Conservation (phyloP, 305 asterid species). For the Fraxinus paxiana region DNA sequence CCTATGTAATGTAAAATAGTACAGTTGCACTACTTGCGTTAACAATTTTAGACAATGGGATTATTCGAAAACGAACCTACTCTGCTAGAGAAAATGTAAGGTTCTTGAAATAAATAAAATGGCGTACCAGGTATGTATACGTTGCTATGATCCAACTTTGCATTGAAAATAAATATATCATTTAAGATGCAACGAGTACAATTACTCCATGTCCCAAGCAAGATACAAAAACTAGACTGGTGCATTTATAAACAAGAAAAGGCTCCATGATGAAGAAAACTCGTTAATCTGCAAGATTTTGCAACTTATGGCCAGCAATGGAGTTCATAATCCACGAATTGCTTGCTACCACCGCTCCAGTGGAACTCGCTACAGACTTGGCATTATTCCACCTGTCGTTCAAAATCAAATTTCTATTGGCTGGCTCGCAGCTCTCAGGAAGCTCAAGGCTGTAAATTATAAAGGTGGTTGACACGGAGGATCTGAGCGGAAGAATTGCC, state of each 20-base stretch:
- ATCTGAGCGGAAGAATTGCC: conserved; percentile 16
- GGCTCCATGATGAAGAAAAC: not conserved
- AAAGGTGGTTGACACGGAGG: conserved; percentile 31
- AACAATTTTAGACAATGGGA: not conserved
- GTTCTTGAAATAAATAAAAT: not conserved
- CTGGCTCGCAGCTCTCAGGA: conserved; percentile 42
- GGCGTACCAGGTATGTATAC: not conserved
- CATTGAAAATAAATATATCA: not conserved
- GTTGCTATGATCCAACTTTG: not conserved
- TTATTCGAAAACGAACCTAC: not conserved
- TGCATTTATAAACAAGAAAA: not conserved
- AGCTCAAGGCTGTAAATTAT: conserved; percentile 59
- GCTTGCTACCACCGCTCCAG: conserved; percentile 58
- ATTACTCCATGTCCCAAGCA: not conserved
- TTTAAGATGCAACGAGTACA: not conserved
- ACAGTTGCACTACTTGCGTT: not conserved
- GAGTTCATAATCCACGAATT: conserved; percentile 79
- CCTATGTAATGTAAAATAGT: not conserved
- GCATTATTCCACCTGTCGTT: conserved; percentile 43
- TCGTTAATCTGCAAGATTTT: conserved; percentile 28
- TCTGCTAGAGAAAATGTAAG: not conserved
- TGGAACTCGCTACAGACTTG: conserved; percentile 53
- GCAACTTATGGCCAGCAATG: conserved; percentile 67
- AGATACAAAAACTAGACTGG: not conserved
- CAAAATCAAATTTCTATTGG: conserved; percentile 32